phyloP scores from a whole-genome alignment of 495 filamentous ascomycete genomes.

The Aspergillus coremiiformis region DNA sequence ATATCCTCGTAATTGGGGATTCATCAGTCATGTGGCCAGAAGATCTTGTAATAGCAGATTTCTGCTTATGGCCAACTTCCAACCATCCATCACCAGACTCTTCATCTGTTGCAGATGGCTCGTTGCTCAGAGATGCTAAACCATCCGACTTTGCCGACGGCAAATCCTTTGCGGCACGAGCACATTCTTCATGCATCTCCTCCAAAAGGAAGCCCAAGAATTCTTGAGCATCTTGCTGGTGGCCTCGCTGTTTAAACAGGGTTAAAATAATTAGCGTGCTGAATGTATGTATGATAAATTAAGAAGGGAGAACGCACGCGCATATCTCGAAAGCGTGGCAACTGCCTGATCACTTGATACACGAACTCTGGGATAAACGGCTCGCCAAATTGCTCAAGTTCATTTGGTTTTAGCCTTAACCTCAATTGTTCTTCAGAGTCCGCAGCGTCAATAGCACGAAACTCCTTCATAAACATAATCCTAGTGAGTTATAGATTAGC shows the following conservation, averaged over 20 bases:
- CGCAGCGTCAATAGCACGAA: constrained; percentile 74
- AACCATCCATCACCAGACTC: constrained; percentile 61
- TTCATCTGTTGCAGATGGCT: constrained; percentile 29
- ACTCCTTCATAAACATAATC: constrained; percentile 96
- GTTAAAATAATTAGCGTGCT: not conserved
- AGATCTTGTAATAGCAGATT: constrained; percentile 75
- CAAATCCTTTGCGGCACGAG: constrained; percentile 58
- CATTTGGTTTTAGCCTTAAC: constrained; percentile 65
- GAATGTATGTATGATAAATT: not conserved
- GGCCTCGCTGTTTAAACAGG: constrained; percentile 71
- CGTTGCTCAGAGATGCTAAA: constrained; percentile 32
- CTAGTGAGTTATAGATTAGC: constrained; percentile 29
- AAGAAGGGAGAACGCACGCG: constrained; percentile 46
- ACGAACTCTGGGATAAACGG: constrained; percentile 91
- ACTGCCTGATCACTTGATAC: constrained; percentile 79
- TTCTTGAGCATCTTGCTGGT: constrained; percentile 97
- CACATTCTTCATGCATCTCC: constrained; percentile 88
- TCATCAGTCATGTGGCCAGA: constrained; percentile 66
- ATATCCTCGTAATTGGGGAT: constrained; percentile 88
- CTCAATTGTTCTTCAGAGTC: constrained; percentile 64
- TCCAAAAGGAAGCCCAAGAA: constrained; percentile 93
- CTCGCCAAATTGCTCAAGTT: constrained; percentile 86
- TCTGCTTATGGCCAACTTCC: constrained; percentile 90
- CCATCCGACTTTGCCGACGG: constrained; percentile 35
- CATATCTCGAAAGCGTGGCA: constrained; percentile 89